phyloP scores from a whole-genome alignment of 306 rosid species.

The Mimosa bimucronata region DNA sequence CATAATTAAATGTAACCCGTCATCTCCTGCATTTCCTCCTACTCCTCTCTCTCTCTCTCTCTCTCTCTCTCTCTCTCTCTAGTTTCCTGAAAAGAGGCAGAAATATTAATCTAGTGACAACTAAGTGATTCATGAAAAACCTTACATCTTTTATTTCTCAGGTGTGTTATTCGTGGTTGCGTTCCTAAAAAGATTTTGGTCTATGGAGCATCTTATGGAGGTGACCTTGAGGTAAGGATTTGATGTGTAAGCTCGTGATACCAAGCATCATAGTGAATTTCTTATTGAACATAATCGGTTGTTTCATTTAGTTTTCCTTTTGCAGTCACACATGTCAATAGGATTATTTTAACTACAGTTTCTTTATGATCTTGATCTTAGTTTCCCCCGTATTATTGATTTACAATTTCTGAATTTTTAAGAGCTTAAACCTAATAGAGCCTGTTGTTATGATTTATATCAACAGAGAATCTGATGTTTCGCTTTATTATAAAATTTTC shows the following conservation, averaged over 20 bases:
- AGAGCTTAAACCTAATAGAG: background rate
- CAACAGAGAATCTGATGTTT: background rate
- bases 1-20: background rate
- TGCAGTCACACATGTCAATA: background rate
- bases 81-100: background rate
- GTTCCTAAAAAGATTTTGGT: slow-evolving; percentile 99
- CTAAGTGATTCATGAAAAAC: slow-evolving; percentile 27
- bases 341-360: background rate
- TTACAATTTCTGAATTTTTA: background rate
- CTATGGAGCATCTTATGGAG: slow-evolving; percentile 83
- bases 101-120: slow-evolving; percentile 6
- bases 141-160: slow-evolving; percentile 44
- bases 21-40: slow-evolving; percentile 4
- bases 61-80: background rate
- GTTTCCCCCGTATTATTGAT: background rate
- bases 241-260: slow-evolving; percentile 6
- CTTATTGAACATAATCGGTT: slow-evolving; percentile 22
- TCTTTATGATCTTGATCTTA: background rate
- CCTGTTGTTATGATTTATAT: background rate
- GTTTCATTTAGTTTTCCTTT: slow-evolving; percentile 5
- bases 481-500: background rate
- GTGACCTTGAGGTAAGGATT: slow-evolving; percentile 81
- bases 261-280: slow-evolving; percentile 6
- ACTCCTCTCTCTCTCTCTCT: background rate
- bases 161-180: slow-evolving; percentile 98